phyloP scores from a whole-genome alignment of 495 filamentous ascomycete species.

The Penicillium roqueforti region DNA sequence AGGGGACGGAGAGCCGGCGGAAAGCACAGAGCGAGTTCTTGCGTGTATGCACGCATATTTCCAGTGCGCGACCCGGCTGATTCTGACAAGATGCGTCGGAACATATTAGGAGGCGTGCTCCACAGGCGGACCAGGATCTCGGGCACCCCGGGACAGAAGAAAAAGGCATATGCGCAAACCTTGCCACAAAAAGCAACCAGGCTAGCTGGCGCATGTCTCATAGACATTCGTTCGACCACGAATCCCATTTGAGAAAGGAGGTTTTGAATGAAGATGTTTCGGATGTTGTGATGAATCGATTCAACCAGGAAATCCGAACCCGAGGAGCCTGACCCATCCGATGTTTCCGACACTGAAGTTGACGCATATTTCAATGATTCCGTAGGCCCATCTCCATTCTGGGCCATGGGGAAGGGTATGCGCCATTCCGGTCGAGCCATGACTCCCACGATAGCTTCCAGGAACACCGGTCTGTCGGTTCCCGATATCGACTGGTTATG shows the following conservation, averaged over 20 bases:
- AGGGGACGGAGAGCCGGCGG: conserved; percentile 67
- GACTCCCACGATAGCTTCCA: conserved; percentile 77
- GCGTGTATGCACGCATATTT: conserved; percentile 35
- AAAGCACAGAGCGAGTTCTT: conserved; percentile 65
- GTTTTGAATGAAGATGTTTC: conserved; percentile 84
- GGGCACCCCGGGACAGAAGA: conserved; percentile 86
- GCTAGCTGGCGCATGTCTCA: conserved; percentile 84
- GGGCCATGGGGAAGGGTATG: conserved; percentile 53
- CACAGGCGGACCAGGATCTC: conserved; percentile 83
- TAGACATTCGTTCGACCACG: conserved; percentile 87
- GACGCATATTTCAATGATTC: conserved; percentile 34
- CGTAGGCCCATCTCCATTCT: conserved; percentile 22
- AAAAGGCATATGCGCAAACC: conserved; percentile 91
- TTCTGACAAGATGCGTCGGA: conserved; percentile 68
- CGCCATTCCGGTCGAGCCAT: conserved; percentile 96
- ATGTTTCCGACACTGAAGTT: conserved; percentile 40
- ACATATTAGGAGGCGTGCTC: conserved; percentile 59
- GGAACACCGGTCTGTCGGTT: conserved; percentile 72
- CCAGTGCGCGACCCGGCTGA: conserved; percentile 48
- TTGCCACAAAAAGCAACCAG: conserved; percentile 92
- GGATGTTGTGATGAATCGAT: conserved; percentile 91
- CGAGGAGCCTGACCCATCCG: conserved; percentile 36
- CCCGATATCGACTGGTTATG: conserved; percentile 68
- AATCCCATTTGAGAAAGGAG: conserved; percentile 81
- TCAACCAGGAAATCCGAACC: conserved; percentile 79